Conservation (phyloP, 495 filamentous ascomycete genomes). For the Geoglossum glabrum region DNA sequence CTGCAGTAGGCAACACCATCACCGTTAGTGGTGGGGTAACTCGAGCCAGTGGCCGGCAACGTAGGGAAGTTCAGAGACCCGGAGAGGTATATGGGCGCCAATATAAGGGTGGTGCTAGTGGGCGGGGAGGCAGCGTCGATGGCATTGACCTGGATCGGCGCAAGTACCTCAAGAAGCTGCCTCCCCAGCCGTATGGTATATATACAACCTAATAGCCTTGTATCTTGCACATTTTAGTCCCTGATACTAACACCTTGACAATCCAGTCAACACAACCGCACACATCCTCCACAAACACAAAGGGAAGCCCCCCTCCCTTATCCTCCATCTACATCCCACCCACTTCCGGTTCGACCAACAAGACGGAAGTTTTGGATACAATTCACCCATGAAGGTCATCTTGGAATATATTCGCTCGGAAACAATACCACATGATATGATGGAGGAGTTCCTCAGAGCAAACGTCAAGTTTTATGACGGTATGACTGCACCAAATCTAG, state of each 20-base stretch:
- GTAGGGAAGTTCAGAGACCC: constrained; percentile 30
- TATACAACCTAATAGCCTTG: not conserved
- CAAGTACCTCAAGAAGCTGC: constrained; percentile 9
- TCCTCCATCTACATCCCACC: constrained; percentile 64
- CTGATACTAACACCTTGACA: not conserved
- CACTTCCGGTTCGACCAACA: constrained; percentile 90
- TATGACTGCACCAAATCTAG: constrained; percentile 14
- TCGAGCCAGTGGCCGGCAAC: constrained; percentile 29
- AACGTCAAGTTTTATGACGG: constrained; percentile 83
- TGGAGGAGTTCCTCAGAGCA: constrained; percentile 42
- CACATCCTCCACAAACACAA: constrained; percentile 72
- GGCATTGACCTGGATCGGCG: not conserved
- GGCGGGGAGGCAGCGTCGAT: constrained; percentile 18
- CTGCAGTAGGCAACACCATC: constrained; percentile 24
- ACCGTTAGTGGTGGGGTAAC: constrained; percentile 22
- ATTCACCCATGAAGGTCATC: constrained; percentile 72
- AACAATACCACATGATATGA: constrained; percentile 54
- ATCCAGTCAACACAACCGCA: constrained; percentile 40
- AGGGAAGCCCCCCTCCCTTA: constrained; percentile 56
- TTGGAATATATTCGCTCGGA: constrained; percentile 51
- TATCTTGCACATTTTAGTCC: too few relatives aligned
- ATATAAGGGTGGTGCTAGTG: constrained; percentile 18
- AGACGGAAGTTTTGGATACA: constrained; percentile 77
- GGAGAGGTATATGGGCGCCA: constrained; percentile 15
- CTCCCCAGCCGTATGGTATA: constrained; percentile 29